Evolutionary conservation across 257 asterid genomes (phyloP), one percentile per base, ranked within the genome.

Genomic region (Przewalskia tangutica): DNA sequence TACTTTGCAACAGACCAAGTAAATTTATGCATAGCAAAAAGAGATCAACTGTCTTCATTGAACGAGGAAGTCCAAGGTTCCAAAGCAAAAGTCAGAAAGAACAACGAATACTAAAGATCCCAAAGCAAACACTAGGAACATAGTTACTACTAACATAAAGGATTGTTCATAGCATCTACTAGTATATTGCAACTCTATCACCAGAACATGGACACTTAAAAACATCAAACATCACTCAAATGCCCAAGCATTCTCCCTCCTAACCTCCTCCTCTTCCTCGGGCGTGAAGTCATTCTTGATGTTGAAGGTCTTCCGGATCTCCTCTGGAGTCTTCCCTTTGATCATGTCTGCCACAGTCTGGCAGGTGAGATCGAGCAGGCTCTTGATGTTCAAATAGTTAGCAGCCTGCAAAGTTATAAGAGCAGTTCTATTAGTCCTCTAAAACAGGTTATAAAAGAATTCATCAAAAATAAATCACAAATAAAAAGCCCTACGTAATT

Each of bases 181-280:
- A 46, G 6, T 66, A 27, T 80, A 20, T 14, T 27, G 16, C 40
- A 48, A 63, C 10, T 56, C 44, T 17, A 46, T 71, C 56, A 18
- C 46, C 32, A 23, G 34, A 8, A 8, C 32, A 27, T 27, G 32
- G 32, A 2, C 17, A 50, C 16, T 48, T 23, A 40, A 40, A 76
- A 81, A 82, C 34, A 13, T 63, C 34, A 32, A 34, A 7, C 6
- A 38, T 92, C 92, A 92, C 87, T 89, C 92, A 17, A 91, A 92
- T 6, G 93, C 93, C 97, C 97, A 93, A 0, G 90, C 88, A 50
- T 93, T 89, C 91, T 92, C 95, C 85, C 91, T 86, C 59, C 92
- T 88, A 53, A 93, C 88, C 86, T 90, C 92, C 82, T 87, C 94
- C 50, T 91, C 97, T 73, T 93, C 97, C 81, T 89, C 92, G 0